Conservation (phyloP, 2,329 filamentous ascomycete species). For the Cercospora berteroae region DNA sequence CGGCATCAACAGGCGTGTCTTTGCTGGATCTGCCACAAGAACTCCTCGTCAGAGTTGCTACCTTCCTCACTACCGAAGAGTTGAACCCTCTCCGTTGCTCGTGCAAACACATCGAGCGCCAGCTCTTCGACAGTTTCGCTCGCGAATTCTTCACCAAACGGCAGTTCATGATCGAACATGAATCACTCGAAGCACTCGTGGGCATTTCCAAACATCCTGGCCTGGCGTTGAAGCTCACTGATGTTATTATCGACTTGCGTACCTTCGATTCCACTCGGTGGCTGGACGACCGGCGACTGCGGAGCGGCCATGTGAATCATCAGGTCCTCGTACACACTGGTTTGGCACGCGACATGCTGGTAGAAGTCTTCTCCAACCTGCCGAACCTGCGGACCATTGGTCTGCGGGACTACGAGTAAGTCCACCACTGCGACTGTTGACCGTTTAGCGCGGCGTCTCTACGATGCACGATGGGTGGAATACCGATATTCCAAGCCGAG, state of each 20-base stretch:
- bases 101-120: conserved; percentile 55
- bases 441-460: not conserved
- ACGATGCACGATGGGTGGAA: not conserved
- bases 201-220: conserved; percentile 43
- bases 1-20: not conserved
- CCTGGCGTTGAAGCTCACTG: conserved; percentile 43
- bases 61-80: conserved; percentile 55
- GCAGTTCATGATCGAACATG: conserved; percentile 62
- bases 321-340: conserved; percentile 43
- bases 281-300: conserved; percentile 15
- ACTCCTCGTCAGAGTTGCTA: conserved; percentile 57
- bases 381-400: conserved; percentile 56
- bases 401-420: conserved; percentile 56
- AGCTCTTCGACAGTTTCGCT: conserved; percentile 57
- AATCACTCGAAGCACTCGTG: conserved; percentile 55
- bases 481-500: not conserved
- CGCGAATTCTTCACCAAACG: conserved; percentile 64
- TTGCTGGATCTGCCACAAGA: conserved; percentile 50
- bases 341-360: conserved; percentile 54
- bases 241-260: conserved; percentile 53
- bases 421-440: not conserved
- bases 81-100: conserved; percentile 52
- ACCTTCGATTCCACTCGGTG: conserved; percentile 8
- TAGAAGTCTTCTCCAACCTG: conserved; percentile 56
- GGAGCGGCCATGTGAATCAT: conserved; percentile 17